phyloP scores from a whole-genome alignment of 2,329 filamentous ascomycete species.

The Erysiphe pulchra region DNA sequence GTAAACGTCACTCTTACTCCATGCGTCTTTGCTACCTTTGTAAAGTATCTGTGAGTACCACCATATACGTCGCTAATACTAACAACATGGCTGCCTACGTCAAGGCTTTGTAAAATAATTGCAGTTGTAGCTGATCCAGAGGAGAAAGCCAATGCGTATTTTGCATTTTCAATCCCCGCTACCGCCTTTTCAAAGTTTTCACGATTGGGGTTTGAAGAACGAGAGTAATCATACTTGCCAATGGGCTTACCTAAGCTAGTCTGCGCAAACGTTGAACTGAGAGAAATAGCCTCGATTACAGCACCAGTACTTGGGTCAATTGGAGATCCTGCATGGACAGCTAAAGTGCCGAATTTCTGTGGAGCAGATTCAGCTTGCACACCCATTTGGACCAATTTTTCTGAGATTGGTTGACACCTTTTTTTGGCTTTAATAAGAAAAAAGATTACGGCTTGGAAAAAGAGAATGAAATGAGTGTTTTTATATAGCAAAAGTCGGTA shows the following conservation, averaged over 20 bases:
- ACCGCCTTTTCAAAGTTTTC: slow-evolving; percentile 83
- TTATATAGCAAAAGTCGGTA: no score
- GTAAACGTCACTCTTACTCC: slow-evolving; percentile 89
- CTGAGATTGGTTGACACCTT: no score
- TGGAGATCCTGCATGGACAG: slow-evolving; percentile 78
- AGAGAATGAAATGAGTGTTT: no score
- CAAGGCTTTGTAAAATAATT: slow-evolving; percentile 75
- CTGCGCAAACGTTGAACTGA: slow-evolving; percentile 94
- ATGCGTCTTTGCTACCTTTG: slow-evolving; percentile 83
- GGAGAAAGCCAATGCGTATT: slow-evolving; percentile 79
- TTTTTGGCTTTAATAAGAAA: no score
- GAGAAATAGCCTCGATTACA: slow-evolving; percentile 86
- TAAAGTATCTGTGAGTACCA: slow-evolving; percentile 96
- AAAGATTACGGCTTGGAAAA: no score
- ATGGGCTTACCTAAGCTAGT: slow-evolving; percentile 65
- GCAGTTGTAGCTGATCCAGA: slow-evolving; percentile 89
- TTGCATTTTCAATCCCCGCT: slow-evolving; percentile 76
- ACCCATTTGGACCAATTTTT: no score
- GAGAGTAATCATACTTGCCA: slow-evolving; percentile 76
- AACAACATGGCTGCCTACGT: slow-evolving; percentile 75
- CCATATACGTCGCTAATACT: slow-evolving; percentile 96
- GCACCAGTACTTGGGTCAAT: slow-evolving; percentile 82
- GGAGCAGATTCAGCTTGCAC: not conserved
- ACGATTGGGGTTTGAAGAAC: slow-evolving; percentile 84
- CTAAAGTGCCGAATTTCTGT: slow-evolving; percentile 71